A percentile compares a stretch with the other conserved stretches of the same genome.
Conservation (phyloP, 176 grass and related monocot genomes). For the Otatea glauca region DNA sequence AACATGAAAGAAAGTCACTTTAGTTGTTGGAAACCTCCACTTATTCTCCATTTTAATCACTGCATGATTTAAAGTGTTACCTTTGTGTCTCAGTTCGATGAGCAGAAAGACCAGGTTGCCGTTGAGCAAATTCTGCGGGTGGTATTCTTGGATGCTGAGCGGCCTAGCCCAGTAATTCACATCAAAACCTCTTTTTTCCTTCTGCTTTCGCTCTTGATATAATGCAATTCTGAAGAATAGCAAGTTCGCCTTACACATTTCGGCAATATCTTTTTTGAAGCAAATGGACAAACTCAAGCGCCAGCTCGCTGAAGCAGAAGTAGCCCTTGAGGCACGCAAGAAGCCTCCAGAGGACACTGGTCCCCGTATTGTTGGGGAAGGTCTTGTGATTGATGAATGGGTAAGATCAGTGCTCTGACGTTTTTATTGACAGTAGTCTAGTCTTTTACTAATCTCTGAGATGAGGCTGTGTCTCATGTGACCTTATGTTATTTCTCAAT, state of each 20-base stretch:
- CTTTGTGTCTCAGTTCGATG: slow-evolving; percentile 70
- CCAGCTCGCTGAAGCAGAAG: slow-evolving; percentile 93
- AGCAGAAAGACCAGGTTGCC: slow-evolving; percentile 86
- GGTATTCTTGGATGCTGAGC: slow-evolving; percentile 86
- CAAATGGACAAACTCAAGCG: slow-evolving; percentile 96
- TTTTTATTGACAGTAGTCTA: slow-evolving; percentile 20
- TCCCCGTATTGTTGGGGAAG: slow-evolving; percentile 78
- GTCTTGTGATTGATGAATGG: slow-evolving; percentile 99
- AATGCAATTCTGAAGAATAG: neutral
- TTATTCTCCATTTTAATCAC: slow-evolving; percentile 1
- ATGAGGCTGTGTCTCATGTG: slow-evolving; percentile 22
- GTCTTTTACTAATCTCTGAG: slow-evolving; percentile 41
- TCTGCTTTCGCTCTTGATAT: neutral
- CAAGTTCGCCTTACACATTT: slow-evolving; percentile 8
- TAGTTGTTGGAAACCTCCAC: neutral
- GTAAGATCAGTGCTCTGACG: slow-evolving; percentile 54
- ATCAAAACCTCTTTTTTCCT: neutral
- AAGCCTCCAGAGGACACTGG: slow-evolving; percentile 80
- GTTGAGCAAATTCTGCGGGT: slow-evolving; percentile 91
- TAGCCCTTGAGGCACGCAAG: slow-evolving; percentile 87
- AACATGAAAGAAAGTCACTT: neutral
- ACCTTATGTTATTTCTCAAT: slow-evolving; percentile 17
- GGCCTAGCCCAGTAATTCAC: slow-evolving; percentile 63
- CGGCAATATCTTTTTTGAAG: slow-evolving; percentile 46
- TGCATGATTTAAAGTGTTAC: slow-evolving; percentile 14